phyloP scores from a whole-genome alignment of 306 rosid species.

The Casuarina equisetifolia region DNA sequence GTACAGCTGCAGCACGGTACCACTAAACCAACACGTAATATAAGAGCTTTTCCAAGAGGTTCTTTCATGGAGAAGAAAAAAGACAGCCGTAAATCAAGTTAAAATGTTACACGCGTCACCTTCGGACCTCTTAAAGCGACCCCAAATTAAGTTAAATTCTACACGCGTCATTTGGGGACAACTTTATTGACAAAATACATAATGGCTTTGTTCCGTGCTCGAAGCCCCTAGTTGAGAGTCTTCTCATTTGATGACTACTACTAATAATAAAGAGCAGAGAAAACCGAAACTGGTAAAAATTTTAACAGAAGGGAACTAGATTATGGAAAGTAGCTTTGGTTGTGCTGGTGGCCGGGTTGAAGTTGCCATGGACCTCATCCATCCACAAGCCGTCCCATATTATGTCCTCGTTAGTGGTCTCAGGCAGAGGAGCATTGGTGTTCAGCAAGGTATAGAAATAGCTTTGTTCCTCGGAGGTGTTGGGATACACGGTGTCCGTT shows the following conservation, averaged over 20 bases:
- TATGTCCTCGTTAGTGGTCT: slow-evolving; percentile 42
- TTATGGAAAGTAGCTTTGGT: slow-evolving; percentile 46
- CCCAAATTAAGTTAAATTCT: not conserved
- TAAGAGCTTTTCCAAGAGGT: not conserved
- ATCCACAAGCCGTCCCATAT: slow-evolving; percentile 79
- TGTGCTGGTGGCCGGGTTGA: slow-evolving; percentile 45
- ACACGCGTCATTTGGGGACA: slow-evolving; percentile 16
- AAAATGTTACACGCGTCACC: not conserved
- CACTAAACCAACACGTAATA: not conserved
- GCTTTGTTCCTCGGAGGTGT: slow-evolving; percentile 46
- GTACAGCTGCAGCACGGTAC: not conserved
- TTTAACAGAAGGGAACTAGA: slow-evolving; percentile 64
- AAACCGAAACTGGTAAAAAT: slow-evolving; percentile 4
- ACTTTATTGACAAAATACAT: slow-evolving; percentile 18
- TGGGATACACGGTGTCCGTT: slow-evolving; percentile 33
- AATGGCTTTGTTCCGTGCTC: not conserved
- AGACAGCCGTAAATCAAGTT: not conserved
- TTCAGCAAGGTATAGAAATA: slow-evolving; percentile 44
- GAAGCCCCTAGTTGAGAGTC: slow-evolving; percentile 45
- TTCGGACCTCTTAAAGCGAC: not conserved
- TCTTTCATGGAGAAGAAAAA: not conserved
- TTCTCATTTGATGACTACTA: slow-evolving; percentile 13
- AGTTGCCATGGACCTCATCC: slow-evolving; percentile 64
- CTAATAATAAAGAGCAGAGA: slow-evolving; percentile 5
- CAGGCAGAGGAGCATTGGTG: slow-evolving; percentile 39